A percentile compares a stretch with the other conserved stretches of the same genome.
Evolutionary conservation across 352 stramenopile species (phyloP).

Genomic region (Pythium oligandrum): DNA sequence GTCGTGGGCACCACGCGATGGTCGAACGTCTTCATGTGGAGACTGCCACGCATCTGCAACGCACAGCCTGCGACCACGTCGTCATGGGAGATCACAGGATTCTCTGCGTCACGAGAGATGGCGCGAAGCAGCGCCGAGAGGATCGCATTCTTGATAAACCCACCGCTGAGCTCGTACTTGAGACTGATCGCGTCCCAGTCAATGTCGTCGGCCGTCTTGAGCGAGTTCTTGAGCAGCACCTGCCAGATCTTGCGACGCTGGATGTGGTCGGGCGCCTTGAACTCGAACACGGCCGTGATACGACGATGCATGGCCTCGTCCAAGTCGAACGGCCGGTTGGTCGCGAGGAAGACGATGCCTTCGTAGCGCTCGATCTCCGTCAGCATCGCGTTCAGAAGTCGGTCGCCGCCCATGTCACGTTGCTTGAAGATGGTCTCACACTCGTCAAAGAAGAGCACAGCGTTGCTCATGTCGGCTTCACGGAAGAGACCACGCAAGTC

Average conservation of each 20-base stretch:
- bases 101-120: constrained; percentile 49
- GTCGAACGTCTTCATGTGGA: constrained; percentile 89
- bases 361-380: constrained; percentile 88
- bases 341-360: constrained; percentile 87
- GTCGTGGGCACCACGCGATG: constrained; percentile 76
- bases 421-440: constrained; percentile 87
- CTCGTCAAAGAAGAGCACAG: constrained; percentile 88
- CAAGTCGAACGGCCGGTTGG: constrained; percentile 84
- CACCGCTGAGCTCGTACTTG: constrained; percentile 87
- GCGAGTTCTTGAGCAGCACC: constrained; percentile 46
- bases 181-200: constrained; percentile 81
- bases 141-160: constrained; percentile 91
- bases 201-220: constrained; percentile 58
- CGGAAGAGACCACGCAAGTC: constrained; percentile 83
- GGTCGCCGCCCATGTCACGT: constrained; percentile 73
- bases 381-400: constrained; percentile 76
- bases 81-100: constrained; percentile 63
- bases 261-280: constrained; percentile 79
- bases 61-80: constrained; percentile 79
- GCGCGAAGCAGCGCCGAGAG: constrained; percentile 77
- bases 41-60: constrained; percentile 82
- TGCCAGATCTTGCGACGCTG: constrained; percentile 84
- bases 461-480: constrained; percentile 87
- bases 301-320: constrained; percentile 89
- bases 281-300: constrained; percentile 88